Evolutionary conservation across 1,139 yeast genomes (phyloP).

Genomic region (Geotrichum fermentans): DNA sequence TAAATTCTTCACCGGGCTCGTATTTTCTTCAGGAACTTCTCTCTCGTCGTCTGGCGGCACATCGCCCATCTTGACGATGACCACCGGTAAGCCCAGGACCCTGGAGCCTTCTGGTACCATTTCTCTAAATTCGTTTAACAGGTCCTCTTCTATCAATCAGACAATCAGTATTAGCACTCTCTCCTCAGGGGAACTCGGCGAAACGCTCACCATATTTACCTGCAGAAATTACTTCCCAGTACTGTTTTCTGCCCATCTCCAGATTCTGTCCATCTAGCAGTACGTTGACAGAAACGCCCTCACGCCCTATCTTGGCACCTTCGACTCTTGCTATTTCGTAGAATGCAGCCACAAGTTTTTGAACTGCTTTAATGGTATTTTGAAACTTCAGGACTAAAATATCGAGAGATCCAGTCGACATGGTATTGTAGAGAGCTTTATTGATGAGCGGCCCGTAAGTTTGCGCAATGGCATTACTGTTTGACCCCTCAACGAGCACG

Average conservation of each 20-base stretch:
- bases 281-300: slow-evolving; percentile 34
- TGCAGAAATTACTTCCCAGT: slow-evolving; percentile 37
- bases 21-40: slow-evolving; percentile 19
- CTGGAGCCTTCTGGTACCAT: slow-evolving; percentile 28
- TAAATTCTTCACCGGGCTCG: not conserved
- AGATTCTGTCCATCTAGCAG: slow-evolving; percentile 36
- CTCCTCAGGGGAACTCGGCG: too few species aligned
- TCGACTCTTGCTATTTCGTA: slow-evolving; percentile 31
- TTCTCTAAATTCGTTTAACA: slow-evolving; percentile 27
- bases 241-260: slow-evolving; percentile 28
- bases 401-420: slow-evolving; percentile 35
- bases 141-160: slow-evolving; percentile 23
- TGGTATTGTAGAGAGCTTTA: slow-evolving; percentile 32
- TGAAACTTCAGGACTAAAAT: slow-evolving; percentile 35
- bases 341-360: slow-evolving; percentile 31
- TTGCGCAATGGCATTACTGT: slow-evolving; percentile 22
- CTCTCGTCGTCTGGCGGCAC: slow-evolving; percentile 13
- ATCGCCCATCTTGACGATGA: slow-evolving; percentile 27
- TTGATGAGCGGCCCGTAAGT: slow-evolving; percentile 28
- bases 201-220: slow-evolving; percentile 26
- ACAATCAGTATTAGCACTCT: too few species aligned
- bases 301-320: slow-evolving; percentile 26
- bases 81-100: slow-evolving; percentile 31
- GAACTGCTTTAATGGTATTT: slow-evolving; percentile 29
- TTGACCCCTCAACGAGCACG: slow-evolving; percentile 28